phyloP scores from a whole-genome alignment of 768 basidiomycete species.

The Hysterangium stoloniferum region DNA sequence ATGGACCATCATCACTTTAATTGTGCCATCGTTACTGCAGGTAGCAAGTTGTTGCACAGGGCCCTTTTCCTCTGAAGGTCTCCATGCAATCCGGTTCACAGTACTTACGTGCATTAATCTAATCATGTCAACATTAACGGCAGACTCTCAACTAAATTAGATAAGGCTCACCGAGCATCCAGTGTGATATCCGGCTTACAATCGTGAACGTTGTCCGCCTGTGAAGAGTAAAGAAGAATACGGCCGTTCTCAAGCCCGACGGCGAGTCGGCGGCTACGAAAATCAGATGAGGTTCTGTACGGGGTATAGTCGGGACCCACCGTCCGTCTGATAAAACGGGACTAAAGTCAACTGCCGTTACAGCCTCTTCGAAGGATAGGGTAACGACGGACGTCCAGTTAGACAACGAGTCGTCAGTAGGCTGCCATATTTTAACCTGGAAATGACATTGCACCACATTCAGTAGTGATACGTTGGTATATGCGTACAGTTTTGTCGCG shows the following conservation, averaged over 20 bases:
- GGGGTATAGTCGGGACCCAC: slow-evolving; percentile 26
- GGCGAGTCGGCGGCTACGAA: slow-evolving; percentile 51
- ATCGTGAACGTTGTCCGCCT: slow-evolving; percentile 21
- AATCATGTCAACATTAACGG: slow-evolving; percentile 11
- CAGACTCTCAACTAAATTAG: slow-evolving; percentile 1
- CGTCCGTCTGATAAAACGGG: slow-evolving; percentile 29
- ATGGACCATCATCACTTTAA: slow-evolving; percentile 66
- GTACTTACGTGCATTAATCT: slow-evolving; percentile 73
- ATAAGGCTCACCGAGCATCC: slow-evolving; percentile 40
- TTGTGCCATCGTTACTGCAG: slow-evolving; percentile 88
- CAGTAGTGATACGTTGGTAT: not conserved
- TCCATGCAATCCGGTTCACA: slow-evolving; percentile 78
- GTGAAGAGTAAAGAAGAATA: slow-evolving; percentile 53
- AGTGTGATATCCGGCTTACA: slow-evolving; percentile 46
- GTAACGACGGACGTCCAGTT: slow-evolving; percentile 54
- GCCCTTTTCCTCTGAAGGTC: slow-evolving; percentile 33
- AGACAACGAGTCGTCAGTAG: slow-evolving; percentile 21
- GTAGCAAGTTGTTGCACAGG: slow-evolving; percentile 58
- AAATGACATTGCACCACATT: not conserved
- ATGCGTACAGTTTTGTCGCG: slow-evolving; percentile 81
- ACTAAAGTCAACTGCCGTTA: slow-evolving; percentile 73
- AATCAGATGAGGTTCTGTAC: not conserved
- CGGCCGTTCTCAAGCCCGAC: slow-evolving; percentile 81
- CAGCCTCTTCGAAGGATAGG: slow-evolving; percentile 66
- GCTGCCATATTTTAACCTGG: slow-evolving; percentile 81